A percentile compares a stretch with the other conserved stretches of the same genome.
phyloP scores from a whole-genome alignment of 805 yeast species.

The Lipomyces spencermartinsiae region DNA sequence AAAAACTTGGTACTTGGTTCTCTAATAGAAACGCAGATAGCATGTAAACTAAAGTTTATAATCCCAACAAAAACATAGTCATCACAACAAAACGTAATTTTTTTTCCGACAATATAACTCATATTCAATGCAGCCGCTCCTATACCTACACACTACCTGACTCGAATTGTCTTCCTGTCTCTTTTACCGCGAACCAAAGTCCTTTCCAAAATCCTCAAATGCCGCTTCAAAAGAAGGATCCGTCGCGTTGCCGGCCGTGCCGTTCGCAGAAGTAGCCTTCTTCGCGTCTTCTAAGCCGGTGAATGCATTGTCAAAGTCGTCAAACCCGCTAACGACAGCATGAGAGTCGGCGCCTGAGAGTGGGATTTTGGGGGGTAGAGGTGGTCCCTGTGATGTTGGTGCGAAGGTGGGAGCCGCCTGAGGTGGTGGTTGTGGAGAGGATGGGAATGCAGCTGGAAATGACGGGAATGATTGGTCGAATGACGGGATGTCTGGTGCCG shows the following conservation, averaged over 20 bases:
- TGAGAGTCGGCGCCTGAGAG: slow-evolving; percentile 11
- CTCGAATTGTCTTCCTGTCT: background rate
- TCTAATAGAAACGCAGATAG: background rate
- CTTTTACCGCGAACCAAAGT: background rate
- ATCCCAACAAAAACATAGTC: background rate
- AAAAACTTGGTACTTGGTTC: background rate
- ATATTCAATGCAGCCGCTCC: background rate
- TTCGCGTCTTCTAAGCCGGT: slow-evolving; percentile 51
- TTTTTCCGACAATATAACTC: background rate
- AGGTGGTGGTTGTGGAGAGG: slow-evolving; percentile 12
- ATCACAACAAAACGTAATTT: background rate
- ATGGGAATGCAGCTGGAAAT: slow-evolving; percentile 18
- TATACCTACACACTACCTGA: background rate
- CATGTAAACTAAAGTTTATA: background rate
- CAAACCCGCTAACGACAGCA: slow-evolving; percentile 17
- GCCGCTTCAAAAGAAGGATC: slow-evolving; percentile 22
- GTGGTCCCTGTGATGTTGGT: slow-evolving; percentile 35
- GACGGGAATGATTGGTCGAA: slow-evolving; percentile 16
- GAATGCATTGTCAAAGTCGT: slow-evolving; percentile 44
- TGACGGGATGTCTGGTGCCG: background rate
- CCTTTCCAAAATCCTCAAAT: slow-evolving; percentile 31
- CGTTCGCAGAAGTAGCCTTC: slow-evolving; percentile 18
- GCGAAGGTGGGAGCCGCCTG: slow-evolving; percentile 14
- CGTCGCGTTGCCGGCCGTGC: background rate
- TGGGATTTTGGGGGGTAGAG: slow-evolving; percentile 33